A percentile compares a stretch with the other conserved stretches of the same genome.
These are phyloP conservation scores for Posidonia oceanica DNA, from an alignment of 116 monocot genomes.

Conservation along the genomic window DNA sequence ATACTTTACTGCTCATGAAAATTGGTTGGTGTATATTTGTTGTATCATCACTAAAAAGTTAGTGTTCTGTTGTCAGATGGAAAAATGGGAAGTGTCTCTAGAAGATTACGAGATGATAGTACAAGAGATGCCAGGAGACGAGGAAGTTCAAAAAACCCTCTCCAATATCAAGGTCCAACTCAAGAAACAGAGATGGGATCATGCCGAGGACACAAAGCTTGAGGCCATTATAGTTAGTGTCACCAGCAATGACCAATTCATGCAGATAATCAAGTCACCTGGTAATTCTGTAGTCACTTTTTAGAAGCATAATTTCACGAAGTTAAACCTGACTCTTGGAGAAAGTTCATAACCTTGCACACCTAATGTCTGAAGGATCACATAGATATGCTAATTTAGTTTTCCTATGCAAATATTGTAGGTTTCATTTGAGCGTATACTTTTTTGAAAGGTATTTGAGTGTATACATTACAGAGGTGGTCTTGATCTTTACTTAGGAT, in stretches of 20 bases:
- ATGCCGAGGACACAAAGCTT: neutral
- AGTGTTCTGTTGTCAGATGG: conserved; percentile 16
- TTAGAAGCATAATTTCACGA: neutral
- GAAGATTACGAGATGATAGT: conserved; percentile 33
- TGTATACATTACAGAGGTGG: too few relatives aligned
- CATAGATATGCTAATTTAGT: too few relatives aligned
- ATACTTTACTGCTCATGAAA: too few relatives aligned
- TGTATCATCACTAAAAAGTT: neutral
- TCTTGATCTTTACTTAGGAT: too few relatives aligned
- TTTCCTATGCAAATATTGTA: too few relatives aligned
- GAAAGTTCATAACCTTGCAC: too few relatives aligned
- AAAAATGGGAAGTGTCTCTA: conserved; percentile 24
- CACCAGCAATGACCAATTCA: conserved; percentile 1
- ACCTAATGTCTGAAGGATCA: too few relatives aligned
- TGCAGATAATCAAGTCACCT: neutral
- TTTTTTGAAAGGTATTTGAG: too few relatives aligned
- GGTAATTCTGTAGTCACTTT: neutral
- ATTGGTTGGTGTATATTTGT: too few relatives aligned
- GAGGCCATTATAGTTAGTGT: neutral
- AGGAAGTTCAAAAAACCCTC: conserved; percentile 25
- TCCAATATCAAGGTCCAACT: conserved; percentile 4
- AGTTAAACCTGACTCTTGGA: neutral
- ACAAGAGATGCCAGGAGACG: conserved; percentile 24
- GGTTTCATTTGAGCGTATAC: too few relatives aligned
- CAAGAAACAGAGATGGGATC: neutral